phyloP scores from a whole-genome alignment of 306 rosid genomes.

The Oxytropis ochrocephala region DNA sequence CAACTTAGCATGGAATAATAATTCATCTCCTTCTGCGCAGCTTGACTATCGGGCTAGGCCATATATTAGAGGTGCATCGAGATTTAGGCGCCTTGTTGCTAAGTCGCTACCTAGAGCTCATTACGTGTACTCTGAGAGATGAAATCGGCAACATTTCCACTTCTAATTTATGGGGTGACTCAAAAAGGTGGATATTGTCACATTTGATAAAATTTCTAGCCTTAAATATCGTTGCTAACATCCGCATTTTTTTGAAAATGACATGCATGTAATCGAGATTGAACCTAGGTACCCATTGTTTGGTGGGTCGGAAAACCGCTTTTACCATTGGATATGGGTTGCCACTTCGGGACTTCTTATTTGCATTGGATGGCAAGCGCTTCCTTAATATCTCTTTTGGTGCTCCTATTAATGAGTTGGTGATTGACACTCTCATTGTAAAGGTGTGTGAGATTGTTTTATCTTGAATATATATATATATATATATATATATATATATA shows the following conservation, averaged over 20 bases:
- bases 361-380: constrained; percentile 67
- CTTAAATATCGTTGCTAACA: background rate
- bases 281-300: constrained; percentile 94
- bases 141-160: no score
- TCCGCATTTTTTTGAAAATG: constrained; percentile 21
- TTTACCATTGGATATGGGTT: constrained; percentile 89
- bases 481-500: no score
- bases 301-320: constrained; percentile 95
- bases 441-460: constrained; percentile 44
- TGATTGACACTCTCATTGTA: constrained; percentile 65
- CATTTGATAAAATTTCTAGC: no score
- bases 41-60: no score
- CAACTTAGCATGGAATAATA: constrained; percentile 4
- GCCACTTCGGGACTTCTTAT: constrained; percentile 85
- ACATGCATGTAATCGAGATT: constrained; percentile 75
- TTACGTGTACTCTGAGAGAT: no score
- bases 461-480: no score
- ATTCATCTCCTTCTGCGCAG: no score
- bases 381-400: constrained; percentile 76
- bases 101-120: no score
- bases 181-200: no score
- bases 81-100: no score
- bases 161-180: no score
- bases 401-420: constrained; percentile 68
- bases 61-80: no score